Evolutionary conservation across 2,329 filamentous ascomycete genomes (phyloP).

Genomic region (Nemania abortiva): DNA sequence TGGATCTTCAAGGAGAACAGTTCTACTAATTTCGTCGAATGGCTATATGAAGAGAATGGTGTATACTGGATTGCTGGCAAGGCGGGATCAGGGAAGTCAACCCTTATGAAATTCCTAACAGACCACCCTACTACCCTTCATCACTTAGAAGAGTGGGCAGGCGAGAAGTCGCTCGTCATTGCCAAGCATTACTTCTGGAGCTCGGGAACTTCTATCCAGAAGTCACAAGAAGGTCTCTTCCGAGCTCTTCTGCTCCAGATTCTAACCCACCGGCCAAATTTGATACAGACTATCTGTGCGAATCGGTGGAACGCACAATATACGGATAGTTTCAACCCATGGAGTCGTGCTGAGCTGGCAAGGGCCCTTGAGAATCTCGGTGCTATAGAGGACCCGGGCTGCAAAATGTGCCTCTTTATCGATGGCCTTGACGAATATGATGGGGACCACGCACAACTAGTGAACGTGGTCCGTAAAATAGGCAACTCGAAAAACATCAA

Average conservation of each 20-base stretch:
- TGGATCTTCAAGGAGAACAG: not conserved
- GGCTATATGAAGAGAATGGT: not conserved
- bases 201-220: constrained; percentile 22
- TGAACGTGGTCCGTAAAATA: not conserved
- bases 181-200: constrained; percentile 32
- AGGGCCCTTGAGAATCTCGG: not conserved
- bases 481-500: constrained; percentile 7
- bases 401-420: constrained; percentile 22
- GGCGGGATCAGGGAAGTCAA: constrained; percentile 25
- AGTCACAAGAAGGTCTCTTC: constrained; percentile 15
- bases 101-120: constrained; percentile 30
- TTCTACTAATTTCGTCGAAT: not conserved
- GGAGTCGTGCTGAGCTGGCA: constrained; percentile 1
- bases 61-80: not conserved
- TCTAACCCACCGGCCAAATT: not conserved
- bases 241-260: not conserved
- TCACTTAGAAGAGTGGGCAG: constrained; percentile 12
- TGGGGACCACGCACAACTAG: not conserved
- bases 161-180: not conserved
- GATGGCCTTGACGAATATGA: constrained; percentile 34
- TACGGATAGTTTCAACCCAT: not conserved
- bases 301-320: constrained; percentile 3
- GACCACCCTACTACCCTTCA: constrained; percentile 8
- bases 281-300: not conserved
- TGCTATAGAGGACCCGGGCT: not conserved